These are phyloP conservation scores for Kitagawia praeruptora DNA, from an alignment of 129 eudicot species.

Conservation along the genomic window DNA sequence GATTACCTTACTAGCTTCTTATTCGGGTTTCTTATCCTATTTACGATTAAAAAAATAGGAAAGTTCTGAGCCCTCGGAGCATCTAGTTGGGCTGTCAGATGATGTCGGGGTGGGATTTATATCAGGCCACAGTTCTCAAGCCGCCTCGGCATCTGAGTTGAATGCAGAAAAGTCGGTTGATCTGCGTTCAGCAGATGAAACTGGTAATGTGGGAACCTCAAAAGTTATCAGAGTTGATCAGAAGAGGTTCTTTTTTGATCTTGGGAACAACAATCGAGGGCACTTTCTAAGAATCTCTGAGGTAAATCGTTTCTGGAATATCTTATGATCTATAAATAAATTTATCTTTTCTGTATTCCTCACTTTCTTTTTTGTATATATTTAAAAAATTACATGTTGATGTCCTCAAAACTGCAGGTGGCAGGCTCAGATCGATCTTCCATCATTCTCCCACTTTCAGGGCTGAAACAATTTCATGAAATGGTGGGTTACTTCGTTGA, in stretches of 20 bases:
- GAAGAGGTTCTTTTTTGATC: conserved; percentile 96
- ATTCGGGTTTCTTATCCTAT: background rate
- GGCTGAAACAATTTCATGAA: conserved; percentile 88
- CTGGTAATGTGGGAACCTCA: conserved; percentile 61
- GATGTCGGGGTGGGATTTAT: conserved; percentile 99
- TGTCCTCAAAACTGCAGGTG: conserved; percentile 51
- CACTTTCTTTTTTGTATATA: background rate
- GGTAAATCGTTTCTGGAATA: conserved; percentile 30
- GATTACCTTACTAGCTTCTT: background rate
- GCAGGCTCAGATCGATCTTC: conserved; percentile 97
- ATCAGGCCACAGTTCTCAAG: conserved; percentile 78
- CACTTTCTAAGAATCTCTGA: conserved; percentile 93
- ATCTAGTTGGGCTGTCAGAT: conserved; percentile 86
- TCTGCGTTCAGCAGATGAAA: conserved; percentile 62
- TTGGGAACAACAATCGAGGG: conserved; percentile 94
- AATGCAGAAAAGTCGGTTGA: conserved; percentile 64
- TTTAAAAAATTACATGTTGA: background rate
- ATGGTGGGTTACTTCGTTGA: conserved; percentile 98
- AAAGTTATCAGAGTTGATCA: conserved; percentile 97
- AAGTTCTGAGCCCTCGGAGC: conserved; percentile 65
- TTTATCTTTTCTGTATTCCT: background rate
- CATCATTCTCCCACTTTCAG: conserved; percentile 91
- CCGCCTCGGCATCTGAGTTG: conserved; percentile 55
- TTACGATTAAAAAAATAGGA: conserved; percentile 32
- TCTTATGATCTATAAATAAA: background rate